Evolutionary conservation across 2,329 filamentous ascomycete genomes (phyloP).

Genomic region (Penicillium polonicum): DNA sequence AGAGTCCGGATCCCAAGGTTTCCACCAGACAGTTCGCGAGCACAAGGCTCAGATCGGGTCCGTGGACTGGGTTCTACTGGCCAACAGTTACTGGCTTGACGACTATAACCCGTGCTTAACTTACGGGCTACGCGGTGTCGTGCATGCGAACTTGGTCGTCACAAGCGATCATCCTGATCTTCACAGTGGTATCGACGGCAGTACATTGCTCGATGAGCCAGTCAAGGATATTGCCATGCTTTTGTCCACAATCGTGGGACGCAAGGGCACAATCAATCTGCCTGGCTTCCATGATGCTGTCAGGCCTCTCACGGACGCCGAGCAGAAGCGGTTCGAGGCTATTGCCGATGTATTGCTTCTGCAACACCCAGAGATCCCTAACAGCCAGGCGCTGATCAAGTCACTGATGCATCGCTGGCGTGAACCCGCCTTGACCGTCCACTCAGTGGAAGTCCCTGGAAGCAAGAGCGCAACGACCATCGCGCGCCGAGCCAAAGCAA

Average conservation of each 20-base stretch:
- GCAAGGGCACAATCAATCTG: conserved; percentile 76
- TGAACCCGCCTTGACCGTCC: conserved; percentile 90
- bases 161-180: conserved; percentile 84
- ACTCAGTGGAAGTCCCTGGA: conserved; percentile 81
- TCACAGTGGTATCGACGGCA: conserved; percentile 96
- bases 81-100: conserved; percentile 98
- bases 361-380: conserved; percentile 64
- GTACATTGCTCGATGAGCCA: conserved; percentile 83
- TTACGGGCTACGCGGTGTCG: conserved; percentile 87
- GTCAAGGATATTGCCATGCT: conserved; percentile 86
- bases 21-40: conserved; percentile 75
- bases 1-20: conserved; percentile 88
- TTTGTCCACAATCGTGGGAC: conserved; percentile 76
- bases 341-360: conserved; percentile 75
- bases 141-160: conserved; percentile 87
- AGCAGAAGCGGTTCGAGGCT: conserved; percentile 78
- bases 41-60: conserved; percentile 83
- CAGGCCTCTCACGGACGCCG: conserved; percentile 68
- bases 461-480: conserved; percentile 80
- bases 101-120: conserved; percentile 94
- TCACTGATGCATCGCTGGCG: conserved; percentile 93
- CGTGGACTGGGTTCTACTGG: conserved; percentile 90
- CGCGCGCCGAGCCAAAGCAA: conserved; percentile 81
- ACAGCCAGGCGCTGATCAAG: conserved; percentile 70
- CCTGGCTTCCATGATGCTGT: conserved; percentile 88